Conservation (phyloP, 352 stramenopile species). For the Aphanomyces invadans region DNA sequence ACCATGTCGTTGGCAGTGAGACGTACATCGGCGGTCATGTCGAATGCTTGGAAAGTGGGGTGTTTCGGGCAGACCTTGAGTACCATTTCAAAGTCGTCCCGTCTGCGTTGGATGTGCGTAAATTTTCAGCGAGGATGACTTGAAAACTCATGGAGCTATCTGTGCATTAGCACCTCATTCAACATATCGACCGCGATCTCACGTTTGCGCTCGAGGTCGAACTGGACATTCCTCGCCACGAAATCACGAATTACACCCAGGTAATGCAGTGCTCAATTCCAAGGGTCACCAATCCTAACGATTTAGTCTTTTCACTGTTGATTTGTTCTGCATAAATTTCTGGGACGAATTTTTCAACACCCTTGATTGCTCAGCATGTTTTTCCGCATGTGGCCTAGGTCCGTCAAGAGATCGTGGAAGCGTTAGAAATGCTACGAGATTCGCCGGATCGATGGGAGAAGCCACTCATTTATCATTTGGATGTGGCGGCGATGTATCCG, state of each 20-base stretch:
- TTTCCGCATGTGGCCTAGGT: too few relatives aligned
- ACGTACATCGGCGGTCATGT: slow-evolving; percentile 99
- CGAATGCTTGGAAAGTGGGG: slow-evolving; percentile 96
- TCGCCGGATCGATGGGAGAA: slow-evolving; percentile 84
- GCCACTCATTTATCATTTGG: slow-evolving; percentile 98
- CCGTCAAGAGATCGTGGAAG: slow-evolving; percentile 86
- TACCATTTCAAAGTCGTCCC: slow-evolving; percentile 96
- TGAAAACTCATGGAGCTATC: too few relatives aligned
- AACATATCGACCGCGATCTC: slow-evolving; percentile 96
- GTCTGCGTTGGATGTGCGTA: slow-evolving; percentile 82
- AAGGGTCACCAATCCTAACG: too few relatives aligned
- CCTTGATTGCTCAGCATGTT: too few relatives aligned
- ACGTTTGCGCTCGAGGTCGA: slow-evolving; percentile 95
- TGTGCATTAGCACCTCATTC: slow-evolving; percentile 86
- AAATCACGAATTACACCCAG: slow-evolving; percentile 86
- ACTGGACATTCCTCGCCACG: slow-evolving; percentile 76
- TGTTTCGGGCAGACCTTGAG: slow-evolving; percentile 97
- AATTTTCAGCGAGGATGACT: too few relatives aligned
- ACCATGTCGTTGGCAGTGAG: slow-evolving; percentile 95
- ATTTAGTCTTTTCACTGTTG: too few relatives aligned
- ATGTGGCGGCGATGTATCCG: slow-evolving; percentile 99
- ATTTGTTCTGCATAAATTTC: too few relatives aligned
- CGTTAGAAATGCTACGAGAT: slow-evolving; percentile 91
- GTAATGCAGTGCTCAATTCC: too few relatives aligned
- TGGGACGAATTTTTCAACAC: too few relatives aligned